Conservation (phyloP, 495 filamentous ascomycete species). For the Penicillium cataractarum region DNA sequence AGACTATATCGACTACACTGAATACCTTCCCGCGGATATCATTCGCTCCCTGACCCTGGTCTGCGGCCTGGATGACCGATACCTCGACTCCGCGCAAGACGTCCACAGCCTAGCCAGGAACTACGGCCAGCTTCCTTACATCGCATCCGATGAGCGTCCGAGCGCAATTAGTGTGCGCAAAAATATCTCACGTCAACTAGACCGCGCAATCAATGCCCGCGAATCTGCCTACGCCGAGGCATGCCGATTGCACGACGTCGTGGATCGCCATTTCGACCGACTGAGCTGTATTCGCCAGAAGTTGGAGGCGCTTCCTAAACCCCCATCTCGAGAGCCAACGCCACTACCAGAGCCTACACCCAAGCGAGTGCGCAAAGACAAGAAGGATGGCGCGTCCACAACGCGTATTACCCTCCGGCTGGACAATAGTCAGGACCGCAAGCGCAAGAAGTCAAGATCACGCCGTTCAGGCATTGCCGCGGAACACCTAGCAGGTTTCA, state of each 20-base stretch:
- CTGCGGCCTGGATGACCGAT: constrained; percentile 75
- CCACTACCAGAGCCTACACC: constrained; percentile 55
- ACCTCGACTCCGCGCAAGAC: constrained; percentile 62
- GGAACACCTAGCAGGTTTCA: constrained; percentile 39
- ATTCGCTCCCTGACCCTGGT: constrained; percentile 88
- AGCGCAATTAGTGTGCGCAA: constrained; percentile 66
- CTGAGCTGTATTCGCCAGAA: constrained; percentile 78
- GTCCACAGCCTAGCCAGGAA: constrained; percentile 73
- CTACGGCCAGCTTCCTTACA: constrained; percentile 72
- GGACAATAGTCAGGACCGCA: constrained; percentile 44
- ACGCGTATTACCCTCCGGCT: constrained; percentile 67
- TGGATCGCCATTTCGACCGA: constrained; percentile 78
- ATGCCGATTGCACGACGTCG: constrained; percentile 73
- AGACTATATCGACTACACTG: constrained; percentile 95
- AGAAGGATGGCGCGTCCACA: constrained; percentile 44
- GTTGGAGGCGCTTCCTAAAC: constrained; percentile 74
- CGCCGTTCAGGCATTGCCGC: constrained; percentile 44
- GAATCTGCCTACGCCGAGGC: constrained; percentile 83
- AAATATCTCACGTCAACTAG: constrained; percentile 73
- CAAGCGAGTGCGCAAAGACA: constrained; percentile 52
- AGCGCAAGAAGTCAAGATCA: constrained; percentile 37
- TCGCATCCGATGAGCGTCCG: constrained; percentile 57
- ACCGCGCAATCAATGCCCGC: constrained; percentile 73
- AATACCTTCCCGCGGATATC: constrained; percentile 93
- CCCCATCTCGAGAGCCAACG: constrained; percentile 69